Percentiles rank a stretch among this genome's conserved stretches.
Conservation (phyloP, 2,329 filamentous ascomycete species). For the Elsinoe batatas region DNA sequence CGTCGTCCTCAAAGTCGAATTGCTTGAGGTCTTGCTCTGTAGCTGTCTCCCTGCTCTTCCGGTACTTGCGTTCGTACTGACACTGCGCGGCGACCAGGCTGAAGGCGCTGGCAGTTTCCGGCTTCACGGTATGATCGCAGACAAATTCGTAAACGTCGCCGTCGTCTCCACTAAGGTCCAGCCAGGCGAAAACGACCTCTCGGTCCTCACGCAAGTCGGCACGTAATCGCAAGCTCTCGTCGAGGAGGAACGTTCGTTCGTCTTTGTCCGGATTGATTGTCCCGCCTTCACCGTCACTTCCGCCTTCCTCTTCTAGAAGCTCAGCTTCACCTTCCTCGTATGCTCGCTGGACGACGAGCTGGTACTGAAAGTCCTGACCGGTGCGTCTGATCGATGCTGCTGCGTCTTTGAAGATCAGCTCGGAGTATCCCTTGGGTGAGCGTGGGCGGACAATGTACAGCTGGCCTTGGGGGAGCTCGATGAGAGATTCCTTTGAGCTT, state of each 20-base stretch:
- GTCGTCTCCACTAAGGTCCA: slow-evolving; percentile 82
- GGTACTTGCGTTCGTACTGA: slow-evolving; percentile 95
- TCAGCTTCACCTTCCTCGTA: slow-evolving; percentile 98
- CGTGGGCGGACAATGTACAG: slow-evolving; percentile 92
- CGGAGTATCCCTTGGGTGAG: slow-evolving; percentile 94
- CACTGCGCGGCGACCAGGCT: slow-evolving; percentile 78
- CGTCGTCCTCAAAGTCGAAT: slow-evolving; percentile 64
- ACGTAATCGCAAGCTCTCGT: slow-evolving; percentile 80
- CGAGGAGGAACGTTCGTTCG: slow-evolving; percentile 95
- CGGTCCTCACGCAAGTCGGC: slow-evolving; percentile 70
- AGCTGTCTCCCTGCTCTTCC: slow-evolving; percentile 67
- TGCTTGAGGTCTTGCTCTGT: slow-evolving; percentile 70
- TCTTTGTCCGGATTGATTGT: slow-evolving; percentile 66
- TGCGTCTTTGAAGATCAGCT: slow-evolving; percentile 94
- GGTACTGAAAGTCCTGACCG: slow-evolving; percentile 91
- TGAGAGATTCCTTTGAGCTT: slow-evolving; percentile 79
- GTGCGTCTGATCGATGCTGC: slow-evolving; percentile 85
- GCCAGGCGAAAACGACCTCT: slow-evolving; percentile 86
- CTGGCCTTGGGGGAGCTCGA: slow-evolving; percentile 90
- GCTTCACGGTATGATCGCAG: slow-evolving; percentile 64
- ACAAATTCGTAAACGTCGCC: slow-evolving; percentile 98
- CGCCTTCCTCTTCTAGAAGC: slow-evolving; percentile 78
- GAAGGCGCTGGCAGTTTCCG: slow-evolving; percentile 67
- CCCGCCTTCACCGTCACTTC: slow-evolving; percentile 50
- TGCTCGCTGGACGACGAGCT: slow-evolving; percentile 88